phyloP scores from a whole-genome alignment of 176 grass and related monocot species.

The Aegilops longissima region DNA sequence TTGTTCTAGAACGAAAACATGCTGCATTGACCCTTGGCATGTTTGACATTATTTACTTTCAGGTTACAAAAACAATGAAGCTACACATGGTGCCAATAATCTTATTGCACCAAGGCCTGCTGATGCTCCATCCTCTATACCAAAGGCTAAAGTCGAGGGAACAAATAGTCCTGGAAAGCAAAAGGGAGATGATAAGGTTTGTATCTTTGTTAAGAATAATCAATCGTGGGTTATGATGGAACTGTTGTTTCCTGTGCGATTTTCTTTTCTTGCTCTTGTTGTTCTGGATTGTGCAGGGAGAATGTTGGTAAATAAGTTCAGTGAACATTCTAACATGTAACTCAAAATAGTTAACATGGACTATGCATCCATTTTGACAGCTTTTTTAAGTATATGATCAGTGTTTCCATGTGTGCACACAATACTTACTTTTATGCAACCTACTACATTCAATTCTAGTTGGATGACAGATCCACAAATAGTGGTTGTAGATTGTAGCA shows the following conservation, averaged over 20 bases:
- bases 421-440: not conserved
- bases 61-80: slow-evolving; percentile 41
- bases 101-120: slow-evolving; percentile 1
- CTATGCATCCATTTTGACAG: not conserved
- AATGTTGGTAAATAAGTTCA: not conserved
- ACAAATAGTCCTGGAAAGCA: slow-evolving; percentile 26
- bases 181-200: slow-evolving; percentile 46
- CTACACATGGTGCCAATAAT: slow-evolving; percentile 36
- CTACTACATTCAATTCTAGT: not conserved
- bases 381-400: not conserved
- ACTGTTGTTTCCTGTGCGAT: slow-evolving; percentile 11
- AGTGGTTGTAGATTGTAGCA: not conserved
- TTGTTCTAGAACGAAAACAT: not conserved
- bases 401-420: not conserved
- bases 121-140: slow-evolving; percentile 20
- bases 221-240: not conserved
- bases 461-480: not conserved
- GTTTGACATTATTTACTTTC: slow-evolving; percentile 40
- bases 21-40: not conserved
- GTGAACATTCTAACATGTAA: not conserved
- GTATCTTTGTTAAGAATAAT: slow-evolving; percentile 1
- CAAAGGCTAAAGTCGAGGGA: slow-evolving; percentile 23
- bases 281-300: not conserved
- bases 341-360: slow-evolving; percentile 3
- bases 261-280: not conserved